Base-by-base conservation (phyloP, 2,329 filamentous ascomycete genomes). In the Stachybotrys elegans region DNA sequence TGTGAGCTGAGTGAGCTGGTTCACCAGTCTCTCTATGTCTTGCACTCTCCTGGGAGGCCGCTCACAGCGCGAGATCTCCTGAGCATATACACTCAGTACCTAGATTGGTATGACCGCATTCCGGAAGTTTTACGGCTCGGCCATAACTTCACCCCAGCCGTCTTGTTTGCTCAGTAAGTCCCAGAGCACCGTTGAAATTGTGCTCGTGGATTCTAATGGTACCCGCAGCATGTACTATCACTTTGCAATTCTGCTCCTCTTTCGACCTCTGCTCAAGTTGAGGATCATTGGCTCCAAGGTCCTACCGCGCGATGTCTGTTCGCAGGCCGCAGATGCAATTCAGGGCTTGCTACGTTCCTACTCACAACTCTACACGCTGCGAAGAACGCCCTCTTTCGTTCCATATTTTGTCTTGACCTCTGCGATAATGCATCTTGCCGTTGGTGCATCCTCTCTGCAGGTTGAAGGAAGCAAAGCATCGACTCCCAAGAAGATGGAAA, bases 1-100 rank as follows among this genome's bases (percentile, higher is more conserved):
- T 85, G 82, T 56, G 80, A 84, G 55, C 72, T 90, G 41, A 87
- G 83, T 49, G 84, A 88, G 62, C 75, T 89, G 2, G 80, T 88
- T 1, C 86, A 87, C 58, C 77, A 85, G 52, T 84, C 82, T 22
- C 70, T 87, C 17, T 84, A 84, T 56, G 75, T 85, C 31, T 74
- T 88, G n/a, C 85, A 88, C 57, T 83, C 84, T 4, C 85, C 86
- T 0, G 80, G 78, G 13, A 74, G 76, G 44, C 78, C 78, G 5
- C 70, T 88, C 36, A 85, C 79, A 1, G 81, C 81, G 50, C 73
- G 76, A 31, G 77, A 79, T 31, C 66, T 89, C 2, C 67, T 87
- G 8, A 73, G 70, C 39, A 78, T 79, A 21, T 88, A 89, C 51
- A 79, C 76, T 0, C 76, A 82, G 51, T 89, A 86, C 52, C 70